These are phyloP conservation scores for Penstemon barbatus DNA, from an alignment of 257 asterid species.

Conservation along the genomic window DNA sequence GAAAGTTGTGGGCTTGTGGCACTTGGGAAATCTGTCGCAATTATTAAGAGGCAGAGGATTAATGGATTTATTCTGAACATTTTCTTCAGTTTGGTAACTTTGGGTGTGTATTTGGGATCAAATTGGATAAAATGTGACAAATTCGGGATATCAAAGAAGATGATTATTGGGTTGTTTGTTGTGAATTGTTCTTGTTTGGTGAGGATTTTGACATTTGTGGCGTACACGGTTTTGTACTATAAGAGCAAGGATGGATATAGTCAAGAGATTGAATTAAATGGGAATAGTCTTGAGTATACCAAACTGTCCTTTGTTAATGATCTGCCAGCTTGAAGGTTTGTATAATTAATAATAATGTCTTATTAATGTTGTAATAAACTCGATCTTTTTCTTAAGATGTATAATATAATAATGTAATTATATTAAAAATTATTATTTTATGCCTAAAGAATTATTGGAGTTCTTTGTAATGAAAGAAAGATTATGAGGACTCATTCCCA, in stretches of 20 bases:
- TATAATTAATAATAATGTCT: too few species aligned
- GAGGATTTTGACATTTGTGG: conserved; percentile 22
- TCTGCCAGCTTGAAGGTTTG: not conserved
- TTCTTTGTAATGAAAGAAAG: too few species aligned
- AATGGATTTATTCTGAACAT: conserved; percentile 22
- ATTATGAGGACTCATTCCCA: too few species aligned
- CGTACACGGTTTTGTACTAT: conserved; percentile 27
- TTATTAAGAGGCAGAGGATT: conserved; percentile 18
- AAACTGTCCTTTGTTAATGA: conserved; percentile 5
- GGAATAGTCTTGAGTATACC: conserved; percentile 2
- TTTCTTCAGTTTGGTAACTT: conserved; percentile 8
- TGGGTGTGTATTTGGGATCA: conserved; percentile 17
- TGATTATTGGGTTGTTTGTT: conserved; percentile 19
- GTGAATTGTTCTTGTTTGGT: conserved; percentile 25
- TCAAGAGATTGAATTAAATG: conserved; percentile 13
- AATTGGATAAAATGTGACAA: not conserved
- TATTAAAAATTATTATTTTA: too few species aligned
- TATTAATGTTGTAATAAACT: too few species aligned
- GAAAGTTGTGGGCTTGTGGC: conserved; percentile 28
- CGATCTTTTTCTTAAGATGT: too few species aligned
- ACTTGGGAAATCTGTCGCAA: conserved; percentile 28
- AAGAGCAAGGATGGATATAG: not conserved
- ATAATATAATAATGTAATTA: too few species aligned
- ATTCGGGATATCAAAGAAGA: not conserved
- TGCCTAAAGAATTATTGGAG: too few species aligned